phyloP scores from a whole-genome alignment of 169 alveolate species.

The Plasmodium coatneyi region DNA sequence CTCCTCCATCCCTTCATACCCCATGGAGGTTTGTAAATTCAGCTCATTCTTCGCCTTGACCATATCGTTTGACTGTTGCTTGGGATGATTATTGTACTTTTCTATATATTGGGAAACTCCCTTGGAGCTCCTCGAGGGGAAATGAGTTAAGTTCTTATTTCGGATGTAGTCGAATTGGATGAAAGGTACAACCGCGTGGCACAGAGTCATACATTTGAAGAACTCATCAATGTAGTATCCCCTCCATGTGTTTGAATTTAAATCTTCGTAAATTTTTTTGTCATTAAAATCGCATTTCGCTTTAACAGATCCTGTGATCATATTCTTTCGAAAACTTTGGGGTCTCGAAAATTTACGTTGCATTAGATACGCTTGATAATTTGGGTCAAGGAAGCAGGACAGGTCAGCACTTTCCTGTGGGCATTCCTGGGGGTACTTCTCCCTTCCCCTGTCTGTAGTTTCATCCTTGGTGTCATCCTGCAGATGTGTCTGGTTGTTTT shows the following conservation, averaged over 20 bases:
- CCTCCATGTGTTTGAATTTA: slow-evolving; percentile 69
- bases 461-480: not conserved
- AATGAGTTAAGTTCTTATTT: slow-evolving; percentile 40
- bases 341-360: slow-evolving; percentile 59
- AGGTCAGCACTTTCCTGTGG: not conserved
- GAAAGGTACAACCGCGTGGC: slow-evolving; percentile 62
- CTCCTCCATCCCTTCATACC: not conserved
- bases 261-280: slow-evolving; percentile 60
- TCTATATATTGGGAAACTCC: slow-evolving; percentile 41
- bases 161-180: slow-evolving; percentile 60
- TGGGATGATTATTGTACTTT: not conserved
- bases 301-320: slow-evolving; percentile 22
- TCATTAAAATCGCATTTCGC: slow-evolving; percentile 63
- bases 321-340: slow-evolving; percentile 40
- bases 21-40: not conserved
- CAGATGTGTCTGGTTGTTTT: not conserved
- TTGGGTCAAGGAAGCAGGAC: slow-evolving; percentile 18
- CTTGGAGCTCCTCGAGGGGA: slow-evolving; percentile 48
- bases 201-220: slow-evolving; percentile 70
- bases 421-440: not conserved
- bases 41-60: slow-evolving; percentile 8
- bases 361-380: slow-evolving; percentile 47
- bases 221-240: slow-evolving; percentile 73
- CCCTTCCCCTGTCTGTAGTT: not conserved
- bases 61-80: slow-evolving; percentile 11